phyloP scores from a whole-genome alignment of 2,329 filamentous ascomycete genomes.

The Polychaeton citri region DNA sequence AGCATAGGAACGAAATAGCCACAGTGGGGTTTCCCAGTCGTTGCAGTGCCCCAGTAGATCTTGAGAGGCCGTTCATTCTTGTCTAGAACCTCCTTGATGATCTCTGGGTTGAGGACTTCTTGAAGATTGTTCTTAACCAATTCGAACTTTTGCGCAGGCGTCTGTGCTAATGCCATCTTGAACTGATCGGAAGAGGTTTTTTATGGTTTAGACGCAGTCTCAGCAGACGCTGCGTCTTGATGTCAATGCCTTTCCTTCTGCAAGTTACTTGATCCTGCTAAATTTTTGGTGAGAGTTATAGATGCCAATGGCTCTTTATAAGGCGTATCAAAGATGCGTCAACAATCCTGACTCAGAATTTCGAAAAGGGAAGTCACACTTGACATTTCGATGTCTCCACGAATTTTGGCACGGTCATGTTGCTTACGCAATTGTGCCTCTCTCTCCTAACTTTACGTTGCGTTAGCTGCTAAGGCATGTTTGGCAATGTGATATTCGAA shows the following conservation, averaged over 20 bases:
- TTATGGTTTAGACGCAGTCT: too few relatives aligned
- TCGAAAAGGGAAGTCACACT: background rate
- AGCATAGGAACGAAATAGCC: conserved; percentile 82
- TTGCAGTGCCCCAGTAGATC: conserved; percentile 82
- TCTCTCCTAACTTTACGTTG: background rate
- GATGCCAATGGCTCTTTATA: background rate
- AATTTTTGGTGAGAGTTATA: too few relatives aligned
- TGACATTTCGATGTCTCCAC: background rate
- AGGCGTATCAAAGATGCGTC: background rate
- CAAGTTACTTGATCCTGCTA: too few relatives aligned
- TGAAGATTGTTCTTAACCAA: conserved; percentile 71
- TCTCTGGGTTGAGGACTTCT: conserved; percentile 73
- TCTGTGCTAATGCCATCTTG: conserved; percentile 6
- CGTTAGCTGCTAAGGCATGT: too few relatives aligned
- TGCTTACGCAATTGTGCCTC: background rate
- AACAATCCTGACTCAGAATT: background rate
- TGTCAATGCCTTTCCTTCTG: too few relatives aligned
- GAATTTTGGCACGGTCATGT: background rate
- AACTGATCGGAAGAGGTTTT: too few relatives aligned
- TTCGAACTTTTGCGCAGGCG: conserved; percentile 48
- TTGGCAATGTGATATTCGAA: too few relatives aligned
- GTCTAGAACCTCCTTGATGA: conserved; percentile 59
- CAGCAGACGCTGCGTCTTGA: too few relatives aligned
- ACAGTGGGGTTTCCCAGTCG: conserved; percentile 76
- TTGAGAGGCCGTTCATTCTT: conserved; percentile 58